These are phyloP conservation scores for Taphrina pruni DNA, from an alignment of 1,139 yeast genomes.

Conservation along the genomic window DNA sequence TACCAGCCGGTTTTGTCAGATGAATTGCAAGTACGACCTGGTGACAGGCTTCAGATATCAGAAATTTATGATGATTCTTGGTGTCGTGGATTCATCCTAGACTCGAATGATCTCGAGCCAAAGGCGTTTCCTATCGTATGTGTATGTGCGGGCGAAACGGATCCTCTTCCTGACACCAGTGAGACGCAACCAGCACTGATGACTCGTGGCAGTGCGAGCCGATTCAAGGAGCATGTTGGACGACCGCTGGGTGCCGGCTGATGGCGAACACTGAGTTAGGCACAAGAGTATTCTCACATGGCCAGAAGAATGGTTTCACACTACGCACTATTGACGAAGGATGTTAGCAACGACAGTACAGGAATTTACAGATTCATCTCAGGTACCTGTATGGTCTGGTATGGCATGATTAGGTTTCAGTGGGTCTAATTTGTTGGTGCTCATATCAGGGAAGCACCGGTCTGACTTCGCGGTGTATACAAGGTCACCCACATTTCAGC, in stretches of 20 bases:
- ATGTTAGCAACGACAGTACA: too few species aligned
- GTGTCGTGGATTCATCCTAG: conserved; percentile 21
- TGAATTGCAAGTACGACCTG: conserved; percentile 12
- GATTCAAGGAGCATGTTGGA: conserved; percentile 10
- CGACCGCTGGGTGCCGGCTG: background rate
- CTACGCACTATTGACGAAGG: too few species aligned
- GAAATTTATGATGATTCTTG: conserved; percentile 30
- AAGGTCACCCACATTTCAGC: too few species aligned
- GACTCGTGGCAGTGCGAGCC: conserved; percentile 4
- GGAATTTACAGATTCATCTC: too few species aligned
- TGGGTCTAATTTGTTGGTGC: too few species aligned
- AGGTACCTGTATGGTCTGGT: too few species aligned
- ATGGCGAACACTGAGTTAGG: background rate
- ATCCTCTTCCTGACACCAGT: too few species aligned
- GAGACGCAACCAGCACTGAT: conserved; percentile 4
- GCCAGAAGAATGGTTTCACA: too few species aligned
- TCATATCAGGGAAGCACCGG: too few species aligned
- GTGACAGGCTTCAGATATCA: conserved; percentile 9
- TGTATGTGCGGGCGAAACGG: conserved; percentile 57
- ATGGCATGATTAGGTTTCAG: too few species aligned
- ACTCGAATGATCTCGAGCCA: background rate
- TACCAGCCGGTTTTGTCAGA: conserved; percentile 32
- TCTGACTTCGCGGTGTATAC: too few species aligned
- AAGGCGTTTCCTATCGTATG: conserved; percentile 45
- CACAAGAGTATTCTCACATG: too few species aligned